Evolutionary conservation across 2,329 filamentous ascomycete species (phyloP), one percentile per base, ranked within the genome.

Genomic region (Scedosporium dehoogii): DNA sequence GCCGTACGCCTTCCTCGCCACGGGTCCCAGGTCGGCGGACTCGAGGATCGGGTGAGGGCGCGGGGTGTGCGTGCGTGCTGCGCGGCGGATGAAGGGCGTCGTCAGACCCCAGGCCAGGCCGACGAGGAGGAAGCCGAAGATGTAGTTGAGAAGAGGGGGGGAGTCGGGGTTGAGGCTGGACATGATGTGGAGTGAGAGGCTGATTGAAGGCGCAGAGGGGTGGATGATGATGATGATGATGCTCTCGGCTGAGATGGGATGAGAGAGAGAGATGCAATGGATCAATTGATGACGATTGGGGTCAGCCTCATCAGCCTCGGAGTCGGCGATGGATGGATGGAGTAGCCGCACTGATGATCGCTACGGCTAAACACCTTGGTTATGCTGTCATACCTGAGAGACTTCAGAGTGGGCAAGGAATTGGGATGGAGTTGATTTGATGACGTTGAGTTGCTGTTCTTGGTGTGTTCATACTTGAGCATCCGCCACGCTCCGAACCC

Each of bases 81-180:
- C 93, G 65, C 85, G 85, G 25, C 92, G 88, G 80, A 97, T 96
- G 78, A 97, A 97, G 62, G 88, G 88, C 21, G 91, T 96, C 1
- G 91, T 96, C 68, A 96, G 85, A 60, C 92, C 93, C 93, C 93
- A 97, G 67, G 91, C 92, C 25, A 94, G 79, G 61, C 92, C 92
- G 67, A 97, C 92, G 64, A 96, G 85, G 61, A 97, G 81, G 79
- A 97, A 97, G 68, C 90, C 91, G 64, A 93, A 80, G 66, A 94
- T 81, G 80, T 94, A 96, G 77, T 92, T 92, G 77, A 96, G 81
- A 66, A 86, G 74, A 16, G 81, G 78, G 25, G 82, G 82, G 25
- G 29, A 69, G 18, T 38, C 33, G 9, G 33, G 33, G 33, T 38
- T 38, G 10, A 12, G 33, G 33, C 33, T 38, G 41, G 56, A 21